These are phyloP conservation scores for Gyrodon lividus DNA, from an alignment of 768 basidiomycete genomes.

Conservation along the genomic window DNA sequence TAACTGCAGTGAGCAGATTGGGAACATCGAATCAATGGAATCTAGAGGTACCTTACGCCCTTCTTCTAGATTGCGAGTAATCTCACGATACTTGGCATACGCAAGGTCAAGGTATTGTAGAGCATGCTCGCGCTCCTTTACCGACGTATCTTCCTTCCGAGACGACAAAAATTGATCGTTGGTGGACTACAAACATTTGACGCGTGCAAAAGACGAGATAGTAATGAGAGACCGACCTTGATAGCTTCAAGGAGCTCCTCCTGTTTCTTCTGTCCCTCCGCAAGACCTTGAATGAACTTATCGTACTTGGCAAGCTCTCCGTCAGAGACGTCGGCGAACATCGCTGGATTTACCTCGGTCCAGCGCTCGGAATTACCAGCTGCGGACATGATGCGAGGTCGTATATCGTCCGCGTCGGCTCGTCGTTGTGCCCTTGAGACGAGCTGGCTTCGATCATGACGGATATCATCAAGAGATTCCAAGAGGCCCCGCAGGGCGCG, in stretches of 20 bases:
- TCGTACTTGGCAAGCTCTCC: slow-evolving; percentile 82
- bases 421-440: slow-evolving; percentile 63
- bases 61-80: slow-evolving; percentile 81
- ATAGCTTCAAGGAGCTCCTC: slow-evolving; percentile 63
- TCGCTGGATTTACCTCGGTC: slow-evolving; percentile 72
- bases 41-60: slow-evolving; percentile 64
- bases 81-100: slow-evolving; percentile 85
- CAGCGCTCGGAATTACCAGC: slow-evolving; percentile 66
- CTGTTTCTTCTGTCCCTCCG: slow-evolving; percentile 56
- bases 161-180: slow-evolving; percentile 76
- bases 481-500: slow-evolving; percentile 70
- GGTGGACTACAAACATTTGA: slow-evolving; percentile 41
- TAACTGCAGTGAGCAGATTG: slow-evolving; percentile 26
- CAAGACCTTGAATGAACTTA: slow-evolving; percentile 62
- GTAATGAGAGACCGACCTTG: slow-evolving; percentile 47
- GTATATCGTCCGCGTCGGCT: slow-evolving; percentile 71
- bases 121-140: slow-evolving; percentile 79
- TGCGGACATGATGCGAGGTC: slow-evolving; percentile 60
- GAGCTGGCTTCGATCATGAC: slow-evolving; percentile 56
- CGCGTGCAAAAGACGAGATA: not conserved
- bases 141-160: slow-evolving; percentile 69
- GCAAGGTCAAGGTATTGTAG: slow-evolving; percentile 83
- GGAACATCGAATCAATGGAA: not conserved
- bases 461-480: slow-evolving; percentile 78
- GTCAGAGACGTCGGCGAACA: slow-evolving; percentile 85